Percentiles rank a stretch among this genome's conserved stretches.
Conservation (phyloP, 2,329 filamentous ascomycete species). For the Zasmidium cellare region DNA sequence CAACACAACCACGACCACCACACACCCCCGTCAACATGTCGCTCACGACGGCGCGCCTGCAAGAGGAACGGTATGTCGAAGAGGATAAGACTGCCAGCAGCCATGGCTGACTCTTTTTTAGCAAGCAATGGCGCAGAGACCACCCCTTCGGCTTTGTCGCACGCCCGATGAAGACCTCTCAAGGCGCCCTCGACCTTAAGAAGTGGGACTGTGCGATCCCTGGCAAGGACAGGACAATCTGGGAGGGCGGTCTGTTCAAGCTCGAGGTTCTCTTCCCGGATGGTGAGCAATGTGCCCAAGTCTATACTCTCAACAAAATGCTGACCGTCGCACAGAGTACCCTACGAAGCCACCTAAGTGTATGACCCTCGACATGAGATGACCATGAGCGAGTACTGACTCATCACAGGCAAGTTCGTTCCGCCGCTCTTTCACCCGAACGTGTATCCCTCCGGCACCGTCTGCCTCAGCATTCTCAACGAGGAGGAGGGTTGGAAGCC, state of each 20-base stretch:
- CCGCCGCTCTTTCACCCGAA: conserved; percentile 98
- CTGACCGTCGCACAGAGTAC: conserved; percentile 66
- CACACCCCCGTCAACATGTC: conserved; percentile 60
- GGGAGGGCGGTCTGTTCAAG: conserved; percentile 98
- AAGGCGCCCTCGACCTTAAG: conserved; percentile 87
- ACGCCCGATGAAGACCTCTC: conserved; percentile 74
- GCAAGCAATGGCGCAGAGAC: conserved; percentile 95
- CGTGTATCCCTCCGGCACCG: conserved; percentile 96
- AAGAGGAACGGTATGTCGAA: conserved; percentile 75
- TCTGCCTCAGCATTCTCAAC: conserved; percentile 95
- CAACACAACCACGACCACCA: conserved; percentile 6
- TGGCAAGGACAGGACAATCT: conserved; percentile 94
- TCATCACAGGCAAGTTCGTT: conserved; percentile 78
- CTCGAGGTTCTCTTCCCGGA: conserved; percentile 90
- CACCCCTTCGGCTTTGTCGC: conserved; percentile 98
- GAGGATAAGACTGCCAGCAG: neutral
- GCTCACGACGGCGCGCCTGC: conserved; percentile 81
- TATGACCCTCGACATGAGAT: conserved; percentile 50
- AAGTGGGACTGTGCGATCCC: conserved; percentile 96
- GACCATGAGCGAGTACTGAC: conserved; percentile 15
- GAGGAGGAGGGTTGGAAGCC: conserved; percentile 99
- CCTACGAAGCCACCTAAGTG: conserved; percentile 98
- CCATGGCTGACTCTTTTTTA: conserved; percentile 40
- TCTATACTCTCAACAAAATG: neutral
- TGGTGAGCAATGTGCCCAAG: conserved; percentile 57